These are phyloP conservation scores for Fragilaria crotonensis DNA, from an alignment of 108 stramenopile genomes.

Conservation along the genomic window DNA sequence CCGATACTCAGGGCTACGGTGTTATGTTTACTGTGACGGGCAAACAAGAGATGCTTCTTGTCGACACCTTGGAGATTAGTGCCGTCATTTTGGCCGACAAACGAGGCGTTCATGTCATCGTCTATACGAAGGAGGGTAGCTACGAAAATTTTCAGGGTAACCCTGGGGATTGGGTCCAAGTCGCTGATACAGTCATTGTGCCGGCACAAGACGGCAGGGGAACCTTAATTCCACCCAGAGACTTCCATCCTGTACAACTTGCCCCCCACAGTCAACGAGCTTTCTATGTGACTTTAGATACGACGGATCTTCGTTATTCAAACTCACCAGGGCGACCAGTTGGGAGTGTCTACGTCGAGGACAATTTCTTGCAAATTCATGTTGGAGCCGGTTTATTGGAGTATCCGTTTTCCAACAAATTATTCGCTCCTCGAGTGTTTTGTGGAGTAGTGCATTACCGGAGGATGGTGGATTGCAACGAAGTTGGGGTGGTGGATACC, in stretches of 20 bases:
- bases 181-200: neutral
- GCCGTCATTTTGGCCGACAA: neutral
- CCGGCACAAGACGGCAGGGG: neutral
- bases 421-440: neutral
- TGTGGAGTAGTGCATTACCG: neutral
- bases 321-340: no score
- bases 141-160: neutral
- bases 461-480: neutral
- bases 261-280: neutral
- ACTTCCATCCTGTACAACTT: neutral
- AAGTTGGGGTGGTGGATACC: neutral
- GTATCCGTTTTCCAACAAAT: neutral
- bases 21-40: neutral
- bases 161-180: neutral
- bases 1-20: neutral
- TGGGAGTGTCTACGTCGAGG: neutral
- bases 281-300: neutral
- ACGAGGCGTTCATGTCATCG: neutral
- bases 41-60: neutral
- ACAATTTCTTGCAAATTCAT: neutral
- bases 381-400: neutral
- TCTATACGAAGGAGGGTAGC: neutral
- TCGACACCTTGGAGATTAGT: neutral
- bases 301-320: neutral
- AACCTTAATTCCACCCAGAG: neutral